Conservation (phyloP, 1,139 yeast species). For the Hyphopichia wangnamkhiaoensis region DNA sequence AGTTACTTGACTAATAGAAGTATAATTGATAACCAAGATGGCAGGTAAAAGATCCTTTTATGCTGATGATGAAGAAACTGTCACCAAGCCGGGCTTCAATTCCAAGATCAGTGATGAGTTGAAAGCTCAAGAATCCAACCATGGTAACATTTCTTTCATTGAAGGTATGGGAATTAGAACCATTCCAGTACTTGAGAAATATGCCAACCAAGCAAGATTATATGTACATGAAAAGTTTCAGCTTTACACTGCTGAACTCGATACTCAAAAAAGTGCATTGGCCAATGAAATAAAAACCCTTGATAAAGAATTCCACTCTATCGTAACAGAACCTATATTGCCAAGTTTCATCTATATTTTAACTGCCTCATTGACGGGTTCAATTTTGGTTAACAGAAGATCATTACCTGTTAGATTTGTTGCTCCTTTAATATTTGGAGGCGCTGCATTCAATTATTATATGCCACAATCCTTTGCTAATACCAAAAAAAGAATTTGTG, state of each 20-base stretch:
- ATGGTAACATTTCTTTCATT: constrained; percentile 43
- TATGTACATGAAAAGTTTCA: constrained; percentile 39
- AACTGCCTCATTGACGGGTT: constrained; percentile 56
- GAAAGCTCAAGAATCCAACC: constrained; percentile 38
- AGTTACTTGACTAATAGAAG: neutral
- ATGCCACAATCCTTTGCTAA: constrained; percentile 38
- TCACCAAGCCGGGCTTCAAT: constrained; percentile 51
- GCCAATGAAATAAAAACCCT: constrained; percentile 38
- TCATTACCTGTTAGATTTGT: constrained; percentile 50
- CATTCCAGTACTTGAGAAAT: constrained; percentile 46
- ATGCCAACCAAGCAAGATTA: constrained; percentile 38
- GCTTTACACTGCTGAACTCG: constrained; percentile 41
- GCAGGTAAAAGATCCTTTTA: constrained; percentile 42
- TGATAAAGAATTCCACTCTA: constrained; percentile 20
- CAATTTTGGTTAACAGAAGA: constrained; percentile 51
- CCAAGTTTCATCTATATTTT: constrained; percentile 57
- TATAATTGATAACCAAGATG: constrained; percentile 1
- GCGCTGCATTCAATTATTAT: constrained; percentile 36
- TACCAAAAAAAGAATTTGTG: constrained; percentile 44
- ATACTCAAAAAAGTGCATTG: constrained; percentile 47
- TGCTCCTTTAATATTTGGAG: constrained; percentile 52
- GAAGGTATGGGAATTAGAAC: constrained; percentile 57
- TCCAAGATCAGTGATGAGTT: constrained; percentile 36
- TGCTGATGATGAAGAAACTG: constrained; percentile 49
- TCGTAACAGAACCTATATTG: constrained; percentile 48